Conservation (phyloP, 169 alveolate species). For the Cryptosporidium sp. region DNA sequence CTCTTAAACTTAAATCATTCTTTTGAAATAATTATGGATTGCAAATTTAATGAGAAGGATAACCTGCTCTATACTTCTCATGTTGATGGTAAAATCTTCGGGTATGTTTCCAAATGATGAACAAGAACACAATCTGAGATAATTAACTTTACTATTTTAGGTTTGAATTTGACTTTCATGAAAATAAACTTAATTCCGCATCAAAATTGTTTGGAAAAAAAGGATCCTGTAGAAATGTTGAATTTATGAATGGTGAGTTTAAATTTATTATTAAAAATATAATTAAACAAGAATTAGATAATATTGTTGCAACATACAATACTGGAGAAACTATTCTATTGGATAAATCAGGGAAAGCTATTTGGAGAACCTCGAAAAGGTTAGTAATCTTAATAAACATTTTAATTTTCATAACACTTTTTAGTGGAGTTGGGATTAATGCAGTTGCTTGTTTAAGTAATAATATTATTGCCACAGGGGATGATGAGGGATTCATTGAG, state of each 20-base stretch:
- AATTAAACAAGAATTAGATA: background rate
- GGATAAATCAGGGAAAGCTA: constrained; percentile 7
- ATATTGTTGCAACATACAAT: constrained; percentile 34
- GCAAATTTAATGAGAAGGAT: constrained; percentile 28
- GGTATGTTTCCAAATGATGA: constrained; percentile 12
- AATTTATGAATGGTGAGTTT: constrained; percentile 54
- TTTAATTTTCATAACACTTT: background rate
- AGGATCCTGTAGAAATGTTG: constrained; percentile 71
- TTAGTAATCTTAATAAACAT: background rate
- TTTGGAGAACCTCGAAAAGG: constrained; percentile 56
- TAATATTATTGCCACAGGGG: constrained; percentile 35
- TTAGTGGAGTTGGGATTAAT: constrained; percentile 53
- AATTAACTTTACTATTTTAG: background rate
- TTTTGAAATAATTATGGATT: constrained; percentile 52
- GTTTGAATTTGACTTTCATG: constrained; percentile 29
- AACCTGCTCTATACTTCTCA: constrained; percentile 40
- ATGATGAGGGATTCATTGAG: constrained; percentile 64
- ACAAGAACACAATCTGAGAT: background rate
- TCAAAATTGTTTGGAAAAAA: constrained; percentile 37
- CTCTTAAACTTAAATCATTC: background rate
- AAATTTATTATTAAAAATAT: background rate
- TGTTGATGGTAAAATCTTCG: constrained; percentile 43
- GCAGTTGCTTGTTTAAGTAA: constrained; percentile 6
- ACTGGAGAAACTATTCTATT: constrained; percentile 51
- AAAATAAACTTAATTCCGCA: constrained; percentile 1